Base-by-base conservation (phyloP, 106 monocot genomes). In the Allium sativum region DNA sequence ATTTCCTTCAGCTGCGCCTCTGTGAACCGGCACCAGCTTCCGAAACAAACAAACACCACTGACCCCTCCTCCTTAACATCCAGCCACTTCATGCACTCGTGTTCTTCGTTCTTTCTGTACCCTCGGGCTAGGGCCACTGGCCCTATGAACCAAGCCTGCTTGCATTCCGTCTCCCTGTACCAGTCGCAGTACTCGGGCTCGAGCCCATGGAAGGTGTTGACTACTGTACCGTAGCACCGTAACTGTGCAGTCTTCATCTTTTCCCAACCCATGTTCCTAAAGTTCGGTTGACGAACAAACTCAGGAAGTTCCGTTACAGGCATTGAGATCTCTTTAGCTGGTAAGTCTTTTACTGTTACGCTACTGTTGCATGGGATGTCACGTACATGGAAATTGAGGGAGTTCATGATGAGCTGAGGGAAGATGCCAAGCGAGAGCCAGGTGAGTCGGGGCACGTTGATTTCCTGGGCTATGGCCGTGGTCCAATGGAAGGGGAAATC, bases 361-460 rank as follows among this genome's bases (percentile, higher is more conserved):
- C 5, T n/a, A 21, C 9, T 42, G 0, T 18, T n/a, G 60, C 17
- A 64, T 4, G 21, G 15, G 21, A 44, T 20, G 12, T 68, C 40
- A 3, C 48, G 8, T 10, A 47, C 56, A 22, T 72, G 15, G 0
- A 40, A 18, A 62, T 46, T 8, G 55, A 84, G 76, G 31, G 62
- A 70, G 50, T 56, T 64, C 68, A 77, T 74, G 61, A 62, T 72
- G 55, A 73, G 31, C 71, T 76, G 71, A 17, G 84, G 64, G 59
- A 85, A 85, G n/a, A 60, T 73, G 9, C 80, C 80, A 17, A 81
- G 71, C 10, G 68, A 47, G 21, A 67, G 73, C 62, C 67, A 84
- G 11, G 67, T 77, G 45, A 84, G 17, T 20, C 74, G 61, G 2
- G 77, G 80, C 44, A 85, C 72, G 19, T 77, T 73, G 66, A 85